Evolutionary conservation across 2,329 filamentous ascomycete species (phyloP), one percentile per base, ranked within the genome.

Genomic region (Fusarium torreyae): DNA sequence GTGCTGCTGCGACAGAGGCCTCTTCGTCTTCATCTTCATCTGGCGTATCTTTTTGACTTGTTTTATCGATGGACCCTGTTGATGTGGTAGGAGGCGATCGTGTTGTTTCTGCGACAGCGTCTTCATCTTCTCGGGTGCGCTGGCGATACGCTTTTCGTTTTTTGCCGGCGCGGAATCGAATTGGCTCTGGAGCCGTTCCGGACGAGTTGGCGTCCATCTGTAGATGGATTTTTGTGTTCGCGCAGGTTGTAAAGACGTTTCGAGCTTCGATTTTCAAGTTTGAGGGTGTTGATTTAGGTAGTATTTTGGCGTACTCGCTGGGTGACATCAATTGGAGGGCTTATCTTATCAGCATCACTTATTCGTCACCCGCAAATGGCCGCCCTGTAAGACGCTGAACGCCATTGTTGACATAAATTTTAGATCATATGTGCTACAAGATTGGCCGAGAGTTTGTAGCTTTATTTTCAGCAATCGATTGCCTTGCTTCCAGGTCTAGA

Each of bases 111-210:
- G 20, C 26, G n/a, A 66, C 26, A 22, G 49, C 53, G 11, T 56
- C 67, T 38, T 73, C 75, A 52, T 78, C 75, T 40, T 77, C 75
- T 49, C 78, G 75, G 74, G 76, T 68, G 66, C 87, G 85, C 66
- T 87, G 87, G 46, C 88, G 83, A 68, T 88, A 87, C 7, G 81
- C 79, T 74, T 89, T 90, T 75, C 87, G 83, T 78, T 89, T 90
- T 77, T 89, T 90, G 63, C 81, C 74, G 31, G 80, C 81, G 39
- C 88, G 87, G 70, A 91, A 91, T 33, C 86, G 78, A 34, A 88
- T 77, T 14, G 79, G 77, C 45, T 74, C 70, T 49, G 57, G n/a
- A 7, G 63, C 63, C 58, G 48, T n/a, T 26, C 57, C 63, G 3
- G 39, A 36, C 7, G 58, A 45, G 22, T 54, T 53, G 5, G 74